Base-by-base conservation (phyloP, 192 early-diverging fungal genomes). In the Lobosporangium transversale region DNA sequence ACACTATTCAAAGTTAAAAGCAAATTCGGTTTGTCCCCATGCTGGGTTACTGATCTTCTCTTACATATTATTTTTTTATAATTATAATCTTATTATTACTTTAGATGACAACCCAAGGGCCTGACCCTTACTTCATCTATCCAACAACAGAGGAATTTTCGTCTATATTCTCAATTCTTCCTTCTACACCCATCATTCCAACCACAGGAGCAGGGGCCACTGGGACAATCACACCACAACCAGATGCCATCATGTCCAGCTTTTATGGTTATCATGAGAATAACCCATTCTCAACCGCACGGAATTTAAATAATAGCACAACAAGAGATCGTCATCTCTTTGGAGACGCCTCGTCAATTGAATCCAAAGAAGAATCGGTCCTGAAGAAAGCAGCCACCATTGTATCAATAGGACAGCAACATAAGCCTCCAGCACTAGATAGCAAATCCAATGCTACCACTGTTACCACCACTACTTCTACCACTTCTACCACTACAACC, bases 101-200 rank as follows among this genome's bases (percentile, higher is more conserved):
- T n/a, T 65, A 83, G 74, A 81, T 85, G 83, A 74, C 71, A 18
- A 68, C 73, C 3, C 80, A 81, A 56, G 79, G 70, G 8, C 71
- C 80, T 14, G 84, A 85, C 60, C 84, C 84, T 23, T 85, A 81
- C 53, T 81, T 69, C 53, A 75, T 70, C 14, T 81, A 83, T 55
- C 56, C 70, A 35, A 83, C 81, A 11, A 74, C 80, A 5, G 79
- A 85, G 27, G 73, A 82, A 58, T 80, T 80, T 29, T 73, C 80
- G 18, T 73, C 76, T 9, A 79, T 85, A 14, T 85, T 85, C 61
- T 81, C 81, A 30, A 79, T 81, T 42, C 48, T 85, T 17, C 84
- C 84, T 5, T 54, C 84, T 9, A 70, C 66, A 53, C 70, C 81
- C 18, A 65, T 85, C 54, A 83, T 83, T 33, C 53, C 73, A 0